Evolutionary conservation across 2,329 filamentous ascomycete genomes (phyloP).

Genomic region (Curvularia verruculosa): DNA sequence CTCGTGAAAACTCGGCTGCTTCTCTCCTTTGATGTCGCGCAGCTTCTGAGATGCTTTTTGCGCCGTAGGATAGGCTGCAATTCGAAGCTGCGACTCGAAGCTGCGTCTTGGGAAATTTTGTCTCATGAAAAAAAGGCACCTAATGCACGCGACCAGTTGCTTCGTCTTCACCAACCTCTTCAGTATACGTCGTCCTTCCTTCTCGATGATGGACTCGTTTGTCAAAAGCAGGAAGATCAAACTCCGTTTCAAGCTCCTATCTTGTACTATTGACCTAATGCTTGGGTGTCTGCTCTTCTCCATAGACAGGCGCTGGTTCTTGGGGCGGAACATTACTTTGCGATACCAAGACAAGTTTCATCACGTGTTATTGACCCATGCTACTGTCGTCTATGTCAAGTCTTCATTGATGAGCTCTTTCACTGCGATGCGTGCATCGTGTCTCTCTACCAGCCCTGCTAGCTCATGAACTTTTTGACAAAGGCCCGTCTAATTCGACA

Average conservation of each 20-base stretch:
- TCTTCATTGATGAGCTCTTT: constrained; percentile 15
- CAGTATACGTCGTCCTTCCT: constrained; percentile 43
- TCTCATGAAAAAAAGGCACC: neutral
- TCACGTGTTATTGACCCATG: neutral
- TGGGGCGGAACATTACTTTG: constrained; percentile 22
- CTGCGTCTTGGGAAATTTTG: neutral
- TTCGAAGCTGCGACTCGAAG: neutral
- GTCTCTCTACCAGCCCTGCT: constrained; percentile 9
- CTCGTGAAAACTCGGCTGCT: neutral
- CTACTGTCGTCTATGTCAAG: constrained; percentile 1
- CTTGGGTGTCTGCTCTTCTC: constrained; percentile 30
- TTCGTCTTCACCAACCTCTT: constrained; percentile 26
- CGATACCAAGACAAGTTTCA: neutral
- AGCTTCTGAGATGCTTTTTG: neutral
- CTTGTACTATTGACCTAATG: constrained; percentile 39
- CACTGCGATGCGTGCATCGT: constrained; percentile 7
- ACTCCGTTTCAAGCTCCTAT: constrained; percentile 22
- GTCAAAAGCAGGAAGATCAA: constrained; percentile 39
- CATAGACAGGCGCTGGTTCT: constrained; percentile 30
- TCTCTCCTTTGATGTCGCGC: neutral
- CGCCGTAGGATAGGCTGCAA: neutral
- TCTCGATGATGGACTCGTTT: constrained; percentile 42
- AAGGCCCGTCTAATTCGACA: constrained; percentile 15
- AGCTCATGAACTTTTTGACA: constrained; percentile 22
- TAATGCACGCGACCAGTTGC: neutral